Evolutionary conservation across 495 filamentous ascomycete species (phyloP).

Genomic region (Lepraria neglecta): DNA sequence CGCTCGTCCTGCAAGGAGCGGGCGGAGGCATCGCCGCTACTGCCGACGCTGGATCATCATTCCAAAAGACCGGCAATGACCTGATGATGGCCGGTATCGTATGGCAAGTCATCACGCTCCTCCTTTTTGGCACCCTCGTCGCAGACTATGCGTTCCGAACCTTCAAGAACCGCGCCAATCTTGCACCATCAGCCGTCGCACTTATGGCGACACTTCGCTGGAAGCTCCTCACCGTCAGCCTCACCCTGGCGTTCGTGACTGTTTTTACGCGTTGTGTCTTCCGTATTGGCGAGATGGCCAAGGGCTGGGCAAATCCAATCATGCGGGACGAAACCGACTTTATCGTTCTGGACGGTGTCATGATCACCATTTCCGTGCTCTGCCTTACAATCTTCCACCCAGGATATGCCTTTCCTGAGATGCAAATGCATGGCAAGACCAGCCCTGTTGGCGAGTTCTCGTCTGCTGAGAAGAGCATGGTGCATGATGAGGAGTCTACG

Average conservation of each 20-base stretch:
- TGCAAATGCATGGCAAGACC: constrained; percentile 26
- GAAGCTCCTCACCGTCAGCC: constrained; percentile 44
- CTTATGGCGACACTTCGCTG: constrained; percentile 42
- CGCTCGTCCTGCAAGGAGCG: constrained; percentile 56
- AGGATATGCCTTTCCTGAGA: constrained; percentile 42
- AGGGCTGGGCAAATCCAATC: constrained; percentile 60
- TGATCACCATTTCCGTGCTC: constrained; percentile 44
- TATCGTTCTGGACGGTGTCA: constrained; percentile 53
- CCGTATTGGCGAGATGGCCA: constrained; percentile 63
- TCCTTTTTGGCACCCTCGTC: constrained; percentile 41
- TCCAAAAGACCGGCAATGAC: constrained; percentile 46
- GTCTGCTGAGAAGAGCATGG: constrained; percentile 5
- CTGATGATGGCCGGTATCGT: constrained; percentile 67
- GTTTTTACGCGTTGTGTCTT: constrained; percentile 64
- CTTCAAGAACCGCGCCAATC: constrained; percentile 10
- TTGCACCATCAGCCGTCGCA: constrained; percentile 28
- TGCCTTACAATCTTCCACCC: constrained; percentile 47
- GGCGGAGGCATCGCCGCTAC: constrained; percentile 53
- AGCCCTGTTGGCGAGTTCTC: constrained; percentile 12
- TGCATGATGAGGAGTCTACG: constrained; percentile 9
- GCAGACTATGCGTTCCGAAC: constrained; percentile 20
- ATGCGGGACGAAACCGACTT: constrained; percentile 63
- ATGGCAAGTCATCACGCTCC: constrained; percentile 61
- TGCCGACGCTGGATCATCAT: constrained; percentile 32
- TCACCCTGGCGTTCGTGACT: constrained; percentile 51